Percentiles rank a stretch among this genome's conserved stretches.
These are phyloP conservation scores for Xylariomycetidae sp. DNA, from an alignment of 2,329 filamentous ascomycete genomes.

Conservation along the genomic window DNA sequence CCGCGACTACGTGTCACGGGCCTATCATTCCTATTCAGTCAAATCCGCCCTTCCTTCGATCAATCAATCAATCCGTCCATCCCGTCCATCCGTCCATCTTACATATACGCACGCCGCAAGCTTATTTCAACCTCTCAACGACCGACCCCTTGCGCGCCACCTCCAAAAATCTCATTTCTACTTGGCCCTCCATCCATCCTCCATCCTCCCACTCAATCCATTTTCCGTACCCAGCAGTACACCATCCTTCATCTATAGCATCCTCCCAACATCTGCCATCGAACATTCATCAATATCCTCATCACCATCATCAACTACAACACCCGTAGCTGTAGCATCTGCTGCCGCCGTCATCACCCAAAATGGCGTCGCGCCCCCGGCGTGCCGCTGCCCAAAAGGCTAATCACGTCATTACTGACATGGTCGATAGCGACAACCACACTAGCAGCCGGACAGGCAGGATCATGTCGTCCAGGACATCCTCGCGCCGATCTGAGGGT, in stretches of 20 bases:
- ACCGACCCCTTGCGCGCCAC: conserved; percentile 19
- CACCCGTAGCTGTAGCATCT: conserved; percentile 1
- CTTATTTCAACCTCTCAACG: conserved; percentile 24
- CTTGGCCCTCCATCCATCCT: conserved; percentile 1
- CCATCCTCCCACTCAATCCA: no score
- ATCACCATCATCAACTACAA: no score
- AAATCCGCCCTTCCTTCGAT: no score
- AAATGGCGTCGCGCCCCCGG: conserved; percentile 30
- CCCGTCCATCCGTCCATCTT: no score
- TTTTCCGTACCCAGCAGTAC: no score
- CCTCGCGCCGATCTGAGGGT: conserved; percentile 45
- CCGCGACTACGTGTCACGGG: conserved; percentile 19
- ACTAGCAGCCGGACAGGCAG: conserved; percentile 29
- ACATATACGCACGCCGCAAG: conserved; percentile 21
- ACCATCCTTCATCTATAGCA: no score
- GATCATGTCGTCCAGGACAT: conserved; percentile 45
- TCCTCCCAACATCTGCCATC: no score
- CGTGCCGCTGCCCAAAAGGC: conserved; percentile 43
- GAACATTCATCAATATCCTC: conserved; percentile 2
- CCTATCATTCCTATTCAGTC: no score
- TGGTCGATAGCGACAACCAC: conserved; percentile 43
- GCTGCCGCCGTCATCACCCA: conserved; percentile 2
- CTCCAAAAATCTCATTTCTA: conserved; percentile 14
- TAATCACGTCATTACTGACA: conserved; percentile 43
- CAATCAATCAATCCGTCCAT: no score